Evolutionary conservation across 2,329 filamentous ascomycete genomes (phyloP), one percentile per base, ranked within the genome.

Genomic region (Colletotrichum sp.): DNA sequence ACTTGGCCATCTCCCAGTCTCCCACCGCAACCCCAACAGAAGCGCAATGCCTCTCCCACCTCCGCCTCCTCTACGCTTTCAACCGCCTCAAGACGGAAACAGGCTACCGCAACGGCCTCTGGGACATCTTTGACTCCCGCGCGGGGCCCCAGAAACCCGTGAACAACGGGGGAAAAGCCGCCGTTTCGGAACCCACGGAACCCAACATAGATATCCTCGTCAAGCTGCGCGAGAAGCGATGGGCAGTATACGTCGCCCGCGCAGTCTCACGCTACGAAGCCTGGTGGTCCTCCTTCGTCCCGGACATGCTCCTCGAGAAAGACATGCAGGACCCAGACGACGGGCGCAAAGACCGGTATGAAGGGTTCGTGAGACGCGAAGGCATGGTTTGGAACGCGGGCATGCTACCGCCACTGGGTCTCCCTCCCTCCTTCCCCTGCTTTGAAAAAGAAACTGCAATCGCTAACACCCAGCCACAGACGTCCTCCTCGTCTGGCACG

Each of bases 401-500:
- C 11, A 82, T 83, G 66, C 78, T 91, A 61, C 90, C 90, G 9
- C 90, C 90, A 6, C 79, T 91, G 69, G 90, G 73, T 75, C 24
- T 13, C 8, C 18, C 3, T 27, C 8, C 6, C n/a, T n/a, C n/a
- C n/a, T n/a, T n/a, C n/a, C n/a, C n/a, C n/a, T n/a, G n/a, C n/a
- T n/a, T n/a, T n/a, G n/a, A n/a, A n/a, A n/a, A n/a, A n/a, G n/a
- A n/a, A n/a, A 11, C 4, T 15, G 12, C 18, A 18, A 61, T 36
- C 1, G 27, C 62, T 54, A 29, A 65, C 29, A 1, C 21, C 0
- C 6, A 15, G 27, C 80, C 80, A 86, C 43, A 51, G 93, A 95
- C 81, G 88, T 94, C 0, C 80, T 95, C 15, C 91, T 95, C 90
- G 91, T 94, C 0, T 94, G 92, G 91, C 93, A 95, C 81, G 83